Evolutionary conservation across 495 filamentous ascomycete genomes (phyloP).

Genomic region (Aspergillus taichungensis): DNA sequence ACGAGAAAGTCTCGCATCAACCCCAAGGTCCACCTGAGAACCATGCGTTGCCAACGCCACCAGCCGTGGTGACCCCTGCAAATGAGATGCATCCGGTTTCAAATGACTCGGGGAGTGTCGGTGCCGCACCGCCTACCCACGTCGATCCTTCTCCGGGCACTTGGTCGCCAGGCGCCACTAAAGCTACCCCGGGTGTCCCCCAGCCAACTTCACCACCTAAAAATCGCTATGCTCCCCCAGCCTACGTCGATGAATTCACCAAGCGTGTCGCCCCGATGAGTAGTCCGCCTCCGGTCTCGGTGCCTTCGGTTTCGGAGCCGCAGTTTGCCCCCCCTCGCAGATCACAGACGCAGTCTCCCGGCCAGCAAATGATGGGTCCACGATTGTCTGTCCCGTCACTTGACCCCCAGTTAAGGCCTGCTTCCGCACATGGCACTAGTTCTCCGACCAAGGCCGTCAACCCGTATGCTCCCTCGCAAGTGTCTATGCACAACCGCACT

Average conservation of each 20-base stretch:
- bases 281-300: slow-evolving; percentile 23
- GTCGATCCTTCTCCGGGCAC: background rate
- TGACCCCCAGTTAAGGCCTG: slow-evolving; percentile 56
- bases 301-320: slow-evolving; percentile 15
- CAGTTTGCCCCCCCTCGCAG: slow-evolving; percentile 52
- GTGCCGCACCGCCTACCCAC: slow-evolving; percentile 5
- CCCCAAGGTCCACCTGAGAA: slow-evolving; percentile 16
- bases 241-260: slow-evolving; percentile 47
- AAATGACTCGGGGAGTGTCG: slow-evolving; percentile 13
- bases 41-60: slow-evolving; percentile 20
- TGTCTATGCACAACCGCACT: slow-evolving; percentile 19
- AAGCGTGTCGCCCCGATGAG: slow-evolving; percentile 37
- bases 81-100: slow-evolving; percentile 6
- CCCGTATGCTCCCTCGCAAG: slow-evolving; percentile 26
- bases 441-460: slow-evolving; percentile 38
- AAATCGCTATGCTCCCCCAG: slow-evolving; percentile 32
- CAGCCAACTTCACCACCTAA: slow-evolving; percentile 23
- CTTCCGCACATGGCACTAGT: slow-evolving; percentile 53
- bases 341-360: slow-evolving; percentile 83
- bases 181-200: slow-evolving; percentile 3
- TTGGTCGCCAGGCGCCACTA: background rate
- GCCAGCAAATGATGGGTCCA: slow-evolving; percentile 43
- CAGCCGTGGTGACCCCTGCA: slow-evolving; percentile 19
- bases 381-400: slow-evolving; percentile 36
- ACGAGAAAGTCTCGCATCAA: slow-evolving; percentile 36